Base-by-base conservation (phyloP, 495 filamentous ascomycete species). In the Cairneyella variabilis region DNA sequence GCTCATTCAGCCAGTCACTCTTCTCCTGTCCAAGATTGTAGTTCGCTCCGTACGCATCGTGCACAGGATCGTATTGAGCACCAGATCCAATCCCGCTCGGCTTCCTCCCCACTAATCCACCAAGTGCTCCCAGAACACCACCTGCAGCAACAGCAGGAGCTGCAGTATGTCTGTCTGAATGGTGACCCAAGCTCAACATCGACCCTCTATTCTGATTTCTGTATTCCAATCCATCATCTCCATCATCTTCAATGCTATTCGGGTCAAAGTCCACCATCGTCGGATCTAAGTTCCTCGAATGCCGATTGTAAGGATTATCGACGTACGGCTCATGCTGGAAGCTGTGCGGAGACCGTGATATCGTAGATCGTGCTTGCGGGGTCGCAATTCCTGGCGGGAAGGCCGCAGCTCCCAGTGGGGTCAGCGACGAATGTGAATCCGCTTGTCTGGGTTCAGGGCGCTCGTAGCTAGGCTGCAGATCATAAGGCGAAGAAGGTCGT, bases 221-320 rank as follows among this genome's bases (percentile, higher is more conserved):
- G 49, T 81, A 80, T 8, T 75, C 69, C 42, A 90, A 76, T 3
- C 85, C 89, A 56, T 96, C 90, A 59, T 96, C 90, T 7, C 85
- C 89, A 60, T 95, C 90, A 61, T 96, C 90, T 2, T 77, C 83
- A 48, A 95, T 91, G 2, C 84, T 83, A 54, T 86, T 80, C 0
- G 90, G 89, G 62, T 95, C 84, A 45, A 95, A 83, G 16, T 72
- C 70, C 14, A 76, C 70, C 53, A 79, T 66, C 51, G 59, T 65
- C 51, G 69, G 75, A 66, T 81, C 79, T 63, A 72, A 74, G 25
- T 78, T 82, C 3, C 75, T 73, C 1, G 84, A 85, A 49, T 82
- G 76, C 49, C 75, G 73, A 51, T 82, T 76, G 57, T 88, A 43
- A 12, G 57, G 47, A 22, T 18, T 37, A 47, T 64, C 62, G n/a